Evolutionary conservation across 1,284 basidiomycete species (phyloP).

Genomic region (Puccinia horiana): DNA sequence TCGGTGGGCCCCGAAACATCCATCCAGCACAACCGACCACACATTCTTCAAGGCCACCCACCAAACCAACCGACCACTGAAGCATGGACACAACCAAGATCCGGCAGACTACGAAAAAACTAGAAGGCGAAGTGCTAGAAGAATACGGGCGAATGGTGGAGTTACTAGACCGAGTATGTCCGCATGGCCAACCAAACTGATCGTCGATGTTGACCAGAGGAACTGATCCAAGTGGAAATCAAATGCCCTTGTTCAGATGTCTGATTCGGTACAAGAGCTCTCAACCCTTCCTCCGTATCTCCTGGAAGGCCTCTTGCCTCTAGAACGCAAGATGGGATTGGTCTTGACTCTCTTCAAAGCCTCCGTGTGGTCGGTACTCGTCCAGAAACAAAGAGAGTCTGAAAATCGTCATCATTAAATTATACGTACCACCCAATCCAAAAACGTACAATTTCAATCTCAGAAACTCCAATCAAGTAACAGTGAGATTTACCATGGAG

Average conservation of each 20-base stretch:
- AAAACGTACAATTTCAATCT: no score
- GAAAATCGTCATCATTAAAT: conserved; percentile 3
- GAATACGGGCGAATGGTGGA: conserved; percentile 29
- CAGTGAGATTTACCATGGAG: no score
- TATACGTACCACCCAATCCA: background rate
- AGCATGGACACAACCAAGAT: conserved; percentile 30
- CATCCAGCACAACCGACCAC: no score
- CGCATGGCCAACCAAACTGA: background rate
- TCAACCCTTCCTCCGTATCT: conserved; percentile 15
- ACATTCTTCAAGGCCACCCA: no score
- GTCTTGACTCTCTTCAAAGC: conserved; percentile 42
- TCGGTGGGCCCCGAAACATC: background rate
- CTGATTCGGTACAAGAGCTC: conserved; percentile 21
- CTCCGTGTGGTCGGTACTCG: conserved; percentile 50
- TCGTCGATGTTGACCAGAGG: background rate
- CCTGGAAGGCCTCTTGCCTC: conserved; percentile 39
- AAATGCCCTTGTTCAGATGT: conserved; percentile 17
- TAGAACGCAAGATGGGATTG: conserved; percentile 42
- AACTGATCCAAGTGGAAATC: background rate
- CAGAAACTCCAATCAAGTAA: no score
- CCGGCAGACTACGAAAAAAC: conserved; percentile 7
- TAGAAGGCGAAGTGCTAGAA: conserved; percentile 38
- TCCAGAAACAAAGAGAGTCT: conserved; percentile 42
- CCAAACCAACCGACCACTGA: background rate
- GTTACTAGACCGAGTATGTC: conserved; percentile 27